Evolutionary conservation across 306 rosid genomes (phyloP), one percentile per base, ranked within the genome.

Genomic region (Dalbergia cultrata): DNA sequence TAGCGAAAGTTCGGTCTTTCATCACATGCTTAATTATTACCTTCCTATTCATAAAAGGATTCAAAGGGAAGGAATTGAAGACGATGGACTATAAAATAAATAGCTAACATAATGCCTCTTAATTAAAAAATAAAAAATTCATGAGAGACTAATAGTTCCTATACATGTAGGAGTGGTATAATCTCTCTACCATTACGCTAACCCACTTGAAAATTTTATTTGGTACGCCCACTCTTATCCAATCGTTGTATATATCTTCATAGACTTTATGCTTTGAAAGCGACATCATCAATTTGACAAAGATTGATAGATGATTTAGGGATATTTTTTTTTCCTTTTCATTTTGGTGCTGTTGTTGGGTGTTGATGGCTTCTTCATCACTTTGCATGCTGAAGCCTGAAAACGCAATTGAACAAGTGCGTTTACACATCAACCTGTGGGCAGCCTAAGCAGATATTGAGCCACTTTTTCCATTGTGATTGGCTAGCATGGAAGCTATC

Each of bases 171-270:
- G 39, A 59, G 54, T 18, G 58, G 74, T 19, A 6, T 14, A n/a
- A 8, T 54, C 22, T 16, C 2, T 44, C 45, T 33, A 19, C 9
- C 34, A 39, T 47, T 57, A 57, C 3, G 21, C 21, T 1, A 17
- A 66, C 14, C 33, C 10, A 13, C 18, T 77, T 76, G 58, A 5
- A 14, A 33, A 4, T 63, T 26, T 33, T 17, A 47, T 11, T 13
- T 75, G 80, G 80, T 62, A 50, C 56, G 52, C 56, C 82, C 35
- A 26, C 76, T 44, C 70, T 79, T 69, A 70, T 58, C 82, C 70
- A 18, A 34, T 11, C 7, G 35, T 16, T n/a, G 16, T 39, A 22
- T 60, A 3, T 22, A 57, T 78, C 34, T 17, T 3, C 7, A 17
- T 17, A 53, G 50, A 26, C 21, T 53, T 31, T 35, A 44, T 49